Base-by-base conservation (phyloP, 73 alveolate species). In the Paramecium sonneborni region DNA sequence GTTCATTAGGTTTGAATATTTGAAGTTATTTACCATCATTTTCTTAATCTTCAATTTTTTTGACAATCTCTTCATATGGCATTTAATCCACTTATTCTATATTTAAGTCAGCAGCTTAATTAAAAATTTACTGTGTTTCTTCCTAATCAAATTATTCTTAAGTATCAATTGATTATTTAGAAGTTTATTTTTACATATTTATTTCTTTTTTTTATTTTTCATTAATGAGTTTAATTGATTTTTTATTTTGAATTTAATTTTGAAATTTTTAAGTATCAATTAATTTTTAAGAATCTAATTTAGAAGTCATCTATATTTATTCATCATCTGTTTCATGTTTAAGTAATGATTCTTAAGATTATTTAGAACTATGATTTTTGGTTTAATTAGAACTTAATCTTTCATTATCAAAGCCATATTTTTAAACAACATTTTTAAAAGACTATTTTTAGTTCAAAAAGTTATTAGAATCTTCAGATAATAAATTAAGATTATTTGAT, bases 1-100 rank as follows among this genome's bases (percentile, higher is more conserved):
- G 18, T 21, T 79, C 90, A 24, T 20, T 6, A 20, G 55, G 44
- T 79, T 79, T 79, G 8, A 79, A 10, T 34, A 43, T 21, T 44
- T 79, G 74, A 10, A 79, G n/a, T 39, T 32, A 23, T 26, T 79
- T 43, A 1, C 90, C 90, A 41, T 79, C 55, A 21, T 79, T 79
- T 20, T 79, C 90, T 46, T 79, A 34, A 38, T 46, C 35, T 20
- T 23, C n/a, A 8, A 79, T 43, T 44, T 7, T 1, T 44, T 79
- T 79, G 5, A 43, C 90, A 8, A 41, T 14, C 30, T 39, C 90
- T 15, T 79, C 90, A 44, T 79, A 79, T 8, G 90, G 38, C 14
- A 52, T 3, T 23, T 72, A 35, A 35, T 72, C 44, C 57, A 34
- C 26, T 30, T 62, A 32, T 23, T 26, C 24, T 32, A 62, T 62